phyloP scores from a whole-genome alignment of 257 asterid genomes.

The Przewalskia tangutica region DNA sequence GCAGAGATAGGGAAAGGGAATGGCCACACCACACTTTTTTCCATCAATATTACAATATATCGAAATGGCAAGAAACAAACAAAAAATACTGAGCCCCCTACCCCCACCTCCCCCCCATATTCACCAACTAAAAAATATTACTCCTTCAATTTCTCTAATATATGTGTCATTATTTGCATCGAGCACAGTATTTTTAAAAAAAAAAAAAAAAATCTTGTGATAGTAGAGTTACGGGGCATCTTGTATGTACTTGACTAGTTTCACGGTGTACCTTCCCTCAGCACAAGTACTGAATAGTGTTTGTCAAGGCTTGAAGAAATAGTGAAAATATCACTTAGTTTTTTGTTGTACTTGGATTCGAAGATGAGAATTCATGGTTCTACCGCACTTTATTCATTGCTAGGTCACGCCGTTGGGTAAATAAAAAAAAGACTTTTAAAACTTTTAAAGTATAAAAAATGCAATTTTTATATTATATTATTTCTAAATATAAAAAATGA shows the following conservation, averaged over 20 bases:
- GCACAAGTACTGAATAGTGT: too few relatives aligned
- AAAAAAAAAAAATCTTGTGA: not conserved
- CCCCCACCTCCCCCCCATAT: not conserved
- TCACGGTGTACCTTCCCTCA: too few relatives aligned
- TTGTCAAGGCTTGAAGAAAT: too few relatives aligned
- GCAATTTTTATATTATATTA: not conserved
- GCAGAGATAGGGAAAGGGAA: conserved; percentile 33
- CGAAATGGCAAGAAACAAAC: conserved; percentile 6
- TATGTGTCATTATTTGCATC: not conserved
- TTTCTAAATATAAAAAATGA: not conserved
- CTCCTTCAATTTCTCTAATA: not conserved
- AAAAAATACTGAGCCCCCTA: not conserved
- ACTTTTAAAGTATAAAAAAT: not conserved
- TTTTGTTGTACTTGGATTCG: too few relatives aligned
- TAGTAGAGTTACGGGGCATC: not conserved
- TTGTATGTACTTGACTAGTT: too few relatives aligned
- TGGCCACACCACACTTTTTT: conserved; percentile 24
- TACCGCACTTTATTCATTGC: not conserved
- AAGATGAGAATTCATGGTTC: too few relatives aligned
- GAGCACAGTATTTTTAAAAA: not conserved
- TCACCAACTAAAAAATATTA: not conserved
- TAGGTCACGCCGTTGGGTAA: not conserved
- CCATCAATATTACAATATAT: conserved; percentile 20
- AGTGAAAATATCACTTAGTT: too few relatives aligned
- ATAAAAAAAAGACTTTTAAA: not conserved